Evolutionary conservation across 768 basidiomycete genomes (phyloP).

Genomic region (Podaxis sp.): DNA sequence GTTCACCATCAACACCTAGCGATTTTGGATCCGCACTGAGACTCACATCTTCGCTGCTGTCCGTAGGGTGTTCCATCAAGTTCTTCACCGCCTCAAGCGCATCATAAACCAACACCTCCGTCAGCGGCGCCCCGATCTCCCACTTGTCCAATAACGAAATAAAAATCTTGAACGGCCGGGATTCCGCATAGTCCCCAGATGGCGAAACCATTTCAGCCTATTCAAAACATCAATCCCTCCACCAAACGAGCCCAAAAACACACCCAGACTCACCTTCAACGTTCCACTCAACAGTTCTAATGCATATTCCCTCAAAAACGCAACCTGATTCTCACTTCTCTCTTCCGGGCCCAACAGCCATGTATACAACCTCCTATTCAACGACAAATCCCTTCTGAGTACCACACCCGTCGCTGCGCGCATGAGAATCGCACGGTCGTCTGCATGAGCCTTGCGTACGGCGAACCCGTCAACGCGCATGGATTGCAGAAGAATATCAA

Average conservation of each 20-base stretch:
- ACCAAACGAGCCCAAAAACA: not conserved
- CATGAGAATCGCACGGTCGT: conserved; percentile 82
- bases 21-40: not conserved
- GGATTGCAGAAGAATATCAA: conserved; percentile 81
- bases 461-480: conserved; percentile 70
- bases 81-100: conserved; percentile 69
- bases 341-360: conserved; percentile 91
- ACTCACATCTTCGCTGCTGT: conserved; percentile 59
- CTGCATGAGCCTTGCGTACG: conserved; percentile 60
- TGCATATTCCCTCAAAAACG: conserved; percentile 63
- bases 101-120: conserved; percentile 75
- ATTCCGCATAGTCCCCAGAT: conserved; percentile 68
- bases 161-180: conserved; percentile 92
- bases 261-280: conserved; percentile 47
- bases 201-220: conserved; percentile 77
- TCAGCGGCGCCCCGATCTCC: conserved; percentile 85
- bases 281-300: conserved; percentile 70
- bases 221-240: not conserved
- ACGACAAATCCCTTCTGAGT: conserved; percentile 84
- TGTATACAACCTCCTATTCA: conserved; percentile 88
- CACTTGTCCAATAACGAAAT: conserved; percentile 94
- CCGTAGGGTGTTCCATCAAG: conserved; percentile 46
- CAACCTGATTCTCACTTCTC: conserved; percentile 66
- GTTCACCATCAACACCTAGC: not conserved
- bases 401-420: conserved; percentile 85